phyloP scores from a whole-genome alignment of 2,329 filamentous ascomycete genomes.

The Thermomyces lanuginosus region DNA sequence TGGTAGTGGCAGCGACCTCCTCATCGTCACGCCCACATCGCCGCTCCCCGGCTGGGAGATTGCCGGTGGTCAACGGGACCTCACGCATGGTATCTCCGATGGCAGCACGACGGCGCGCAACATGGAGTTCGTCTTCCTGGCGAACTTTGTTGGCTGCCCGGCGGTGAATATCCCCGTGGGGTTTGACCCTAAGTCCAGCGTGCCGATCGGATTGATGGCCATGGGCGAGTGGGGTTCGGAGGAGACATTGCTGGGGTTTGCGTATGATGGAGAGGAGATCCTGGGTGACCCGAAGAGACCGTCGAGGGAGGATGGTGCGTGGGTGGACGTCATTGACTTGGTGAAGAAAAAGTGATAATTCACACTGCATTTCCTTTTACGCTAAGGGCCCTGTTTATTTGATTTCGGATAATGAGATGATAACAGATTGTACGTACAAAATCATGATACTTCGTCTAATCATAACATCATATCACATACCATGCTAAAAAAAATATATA shows the following conservation, averaged over 20 bases:
- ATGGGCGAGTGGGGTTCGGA: slow-evolving; percentile 41
- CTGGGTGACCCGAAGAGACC: not conserved
- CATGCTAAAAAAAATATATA: not conserved
- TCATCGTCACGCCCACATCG: slow-evolving; percentile 64
- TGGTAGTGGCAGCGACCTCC: too few species aligned
- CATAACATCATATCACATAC: not conserved
- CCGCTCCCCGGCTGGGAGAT: slow-evolving; percentile 62
- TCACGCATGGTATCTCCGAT: slow-evolving; percentile 50
- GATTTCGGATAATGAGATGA: too few species aligned
- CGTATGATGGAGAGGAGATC: slow-evolving; percentile 35
- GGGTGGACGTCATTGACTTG: slow-evolving; percentile 23
- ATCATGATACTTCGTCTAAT: too few species aligned
- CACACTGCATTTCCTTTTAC: not conserved
- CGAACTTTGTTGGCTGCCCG: slow-evolving; percentile 67
- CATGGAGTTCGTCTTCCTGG: slow-evolving; percentile 76
- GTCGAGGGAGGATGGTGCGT: slow-evolving; percentile 9
- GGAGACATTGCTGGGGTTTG: slow-evolving; percentile 36
- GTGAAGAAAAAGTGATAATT: slow-evolving; percentile 8
- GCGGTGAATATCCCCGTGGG: slow-evolving; percentile 60
- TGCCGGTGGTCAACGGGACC: slow-evolving; percentile 43
- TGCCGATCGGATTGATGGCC: slow-evolving; percentile 39
- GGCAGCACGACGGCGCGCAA: slow-evolving; percentile 54
- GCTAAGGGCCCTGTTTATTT: too few species aligned
- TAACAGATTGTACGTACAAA: slow-evolving; percentile 4
- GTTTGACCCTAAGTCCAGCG: slow-evolving; percentile 36